These are phyloP conservation scores for Debaryomyces subglobosus DNA, from an alignment of 1,139 yeast species.

Conservation along the genomic window DNA sequence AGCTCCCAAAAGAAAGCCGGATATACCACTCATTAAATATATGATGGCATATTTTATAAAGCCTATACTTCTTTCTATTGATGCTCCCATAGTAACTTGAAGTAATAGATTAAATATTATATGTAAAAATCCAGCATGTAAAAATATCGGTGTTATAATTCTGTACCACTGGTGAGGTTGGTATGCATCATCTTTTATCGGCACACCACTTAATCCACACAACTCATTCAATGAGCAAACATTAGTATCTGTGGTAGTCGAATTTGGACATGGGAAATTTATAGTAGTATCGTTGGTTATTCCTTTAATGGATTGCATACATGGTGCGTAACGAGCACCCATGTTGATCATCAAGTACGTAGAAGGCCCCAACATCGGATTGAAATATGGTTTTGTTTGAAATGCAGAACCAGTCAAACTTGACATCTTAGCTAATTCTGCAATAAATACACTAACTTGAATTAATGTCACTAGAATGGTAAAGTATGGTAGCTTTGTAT, in stretches of 20 bases:
- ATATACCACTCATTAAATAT: slow-evolving; percentile 64
- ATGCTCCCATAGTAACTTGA: slow-evolving; percentile 64
- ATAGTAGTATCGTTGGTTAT: slow-evolving; percentile 54
- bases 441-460: slow-evolving; percentile 65
- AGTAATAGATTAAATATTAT: slow-evolving; percentile 65
- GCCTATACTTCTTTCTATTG: slow-evolving; percentile 66
- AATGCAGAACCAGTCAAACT: slow-evolving; percentile 66
- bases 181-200: slow-evolving; percentile 29
- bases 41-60: slow-evolving; percentile 56
- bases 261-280: slow-evolving; percentile 70
- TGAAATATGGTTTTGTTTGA: slow-evolving; percentile 71
- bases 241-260: slow-evolving; percentile 56
- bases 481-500: slow-evolving; percentile 49
- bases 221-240: slow-evolving; percentile 60
- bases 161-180: slow-evolving; percentile 73
- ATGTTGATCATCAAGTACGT: slow-evolving; percentile 64
- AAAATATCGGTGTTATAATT: slow-evolving; percentile 67
- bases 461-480: slow-evolving; percentile 50
- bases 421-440: slow-evolving; percentile 65
- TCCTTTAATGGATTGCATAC: slow-evolving; percentile 60
- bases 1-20: slow-evolving; percentile 72
- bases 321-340: slow-evolving; percentile 76
- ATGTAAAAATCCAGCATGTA: slow-evolving; percentile 77
- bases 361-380: slow-evolving; percentile 85
- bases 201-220: slow-evolving; percentile 63